Evolutionary conservation across 495 filamentous ascomycete species (phyloP).

Genomic region (Aspergillus ostianus): DNA sequence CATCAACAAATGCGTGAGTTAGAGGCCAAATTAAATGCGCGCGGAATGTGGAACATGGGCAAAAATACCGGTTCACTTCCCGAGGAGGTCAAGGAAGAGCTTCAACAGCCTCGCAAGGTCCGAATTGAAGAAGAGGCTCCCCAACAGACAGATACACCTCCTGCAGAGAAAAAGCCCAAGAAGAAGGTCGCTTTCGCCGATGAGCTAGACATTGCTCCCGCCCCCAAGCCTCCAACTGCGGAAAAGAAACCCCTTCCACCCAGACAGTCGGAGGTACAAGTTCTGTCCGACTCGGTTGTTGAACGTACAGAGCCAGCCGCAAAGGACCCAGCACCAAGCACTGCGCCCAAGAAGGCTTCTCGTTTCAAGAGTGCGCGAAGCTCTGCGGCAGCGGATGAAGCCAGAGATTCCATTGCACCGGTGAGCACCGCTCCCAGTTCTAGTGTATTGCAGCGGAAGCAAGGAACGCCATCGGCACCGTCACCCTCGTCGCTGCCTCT

Average conservation of each 20-base stretch:
- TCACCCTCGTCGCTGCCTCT: slow-evolving; percentile 31
- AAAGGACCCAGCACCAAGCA: slow-evolving; percentile 15
- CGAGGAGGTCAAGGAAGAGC: slow-evolving; percentile 31
- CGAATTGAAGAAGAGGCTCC: slow-evolving; percentile 15
- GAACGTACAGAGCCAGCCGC: slow-evolving; percentile 33
- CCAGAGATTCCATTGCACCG: slow-evolving; percentile 11
- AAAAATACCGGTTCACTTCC: slow-evolving; percentile 40
- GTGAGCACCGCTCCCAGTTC: slow-evolving; percentile 12
- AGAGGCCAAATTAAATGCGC: slow-evolving; percentile 65
- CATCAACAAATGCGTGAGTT: slow-evolving; percentile 77
- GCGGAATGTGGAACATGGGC: slow-evolving; percentile 53
- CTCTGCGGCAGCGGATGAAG: slow-evolving; percentile 9
- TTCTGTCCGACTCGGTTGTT: slow-evolving; percentile 47
- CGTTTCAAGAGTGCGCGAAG: slow-evolving; percentile 43
- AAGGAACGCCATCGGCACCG: slow-evolving; percentile 12
- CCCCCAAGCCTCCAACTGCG: slow-evolving; percentile 24
- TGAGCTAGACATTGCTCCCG: slow-evolving; percentile 68
- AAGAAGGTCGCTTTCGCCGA: slow-evolving; percentile 83
- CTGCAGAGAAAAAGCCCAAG: slow-evolving; percentile 35
- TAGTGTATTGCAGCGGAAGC: slow-evolving; percentile 18
- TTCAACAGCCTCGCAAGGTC: slow-evolving; percentile 25
- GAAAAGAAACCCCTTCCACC: slow-evolving; percentile 33
- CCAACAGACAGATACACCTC: slow-evolving; percentile 10
- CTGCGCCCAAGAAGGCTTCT: slow-evolving; percentile 41
- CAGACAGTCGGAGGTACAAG: slow-evolving; percentile 36